phyloP scores from a whole-genome alignment of 1,139 yeast genomes.

The Magnusiomyces paraingens region DNA sequence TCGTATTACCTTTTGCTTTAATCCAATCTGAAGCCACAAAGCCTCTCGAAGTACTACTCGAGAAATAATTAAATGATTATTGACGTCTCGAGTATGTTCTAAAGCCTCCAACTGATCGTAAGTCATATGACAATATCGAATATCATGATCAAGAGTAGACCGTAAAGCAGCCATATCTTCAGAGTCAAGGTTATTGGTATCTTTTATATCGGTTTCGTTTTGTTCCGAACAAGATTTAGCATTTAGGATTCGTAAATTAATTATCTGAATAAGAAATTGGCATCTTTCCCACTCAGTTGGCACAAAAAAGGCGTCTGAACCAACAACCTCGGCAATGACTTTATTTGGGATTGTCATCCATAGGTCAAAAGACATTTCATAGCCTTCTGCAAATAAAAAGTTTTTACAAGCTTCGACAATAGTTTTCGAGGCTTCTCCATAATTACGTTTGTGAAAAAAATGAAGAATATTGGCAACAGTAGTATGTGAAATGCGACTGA shows the following conservation, averaged over 20 bases:
- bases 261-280: conserved; percentile 36
- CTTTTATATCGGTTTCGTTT: background rate
- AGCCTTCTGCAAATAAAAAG: conserved; percentile 42
- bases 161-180: conserved; percentile 24
- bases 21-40: conserved; percentile 41
- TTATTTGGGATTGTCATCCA: conserved; percentile 44
- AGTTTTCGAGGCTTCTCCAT: conserved; percentile 41
- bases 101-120: conserved; percentile 41
- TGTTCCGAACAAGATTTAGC: background rate
- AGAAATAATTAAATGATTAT: conserved; percentile 35
- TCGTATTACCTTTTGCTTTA: conserved; percentile 35
- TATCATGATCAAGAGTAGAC: conserved; percentile 35
- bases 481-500: conserved; percentile 32
- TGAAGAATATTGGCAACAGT: conserved; percentile 36
- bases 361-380: conserved; percentile 37
- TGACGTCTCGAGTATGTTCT: conserved; percentile 35
- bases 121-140: conserved; percentile 43
- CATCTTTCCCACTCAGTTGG: conserved; percentile 50
- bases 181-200: background rate
- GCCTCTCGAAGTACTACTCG: conserved; percentile 40
- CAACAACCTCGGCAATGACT: conserved; percentile 40
- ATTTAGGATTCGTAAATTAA: conserved; percentile 30
- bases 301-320: conserved; percentile 45
- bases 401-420: conserved; percentile 44
- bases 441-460: conserved; percentile 40